Evolutionary conservation across 306 rosid species (phyloP).

Genomic region (Cucurbita pepo): DNA sequence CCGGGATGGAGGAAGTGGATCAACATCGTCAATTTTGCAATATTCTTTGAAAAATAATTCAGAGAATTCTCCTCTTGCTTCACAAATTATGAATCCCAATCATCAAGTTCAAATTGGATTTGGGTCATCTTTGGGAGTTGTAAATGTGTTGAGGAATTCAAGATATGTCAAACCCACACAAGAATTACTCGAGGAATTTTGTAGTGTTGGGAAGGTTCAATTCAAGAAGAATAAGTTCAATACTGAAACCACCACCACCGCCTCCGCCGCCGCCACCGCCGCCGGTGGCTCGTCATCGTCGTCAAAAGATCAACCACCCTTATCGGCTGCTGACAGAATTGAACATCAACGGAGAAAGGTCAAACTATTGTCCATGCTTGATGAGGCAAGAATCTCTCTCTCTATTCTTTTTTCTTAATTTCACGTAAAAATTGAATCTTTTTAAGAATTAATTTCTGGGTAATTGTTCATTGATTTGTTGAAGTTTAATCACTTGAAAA

Average conservation of each 20-base stretch:
- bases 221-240: constrained; percentile 4
- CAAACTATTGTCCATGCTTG: constrained; percentile 17
- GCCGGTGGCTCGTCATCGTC: background rate
- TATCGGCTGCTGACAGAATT: constrained; percentile 11
- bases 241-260: background rate
- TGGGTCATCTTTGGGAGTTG: constrained; percentile 4
- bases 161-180: constrained; percentile 8
- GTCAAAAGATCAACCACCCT: constrained; percentile 1
- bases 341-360: constrained; percentile 16
- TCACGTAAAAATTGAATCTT: background rate
- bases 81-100: background rate
- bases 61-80: background rate
- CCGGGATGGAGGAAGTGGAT: background rate
- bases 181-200: constrained; percentile 9
- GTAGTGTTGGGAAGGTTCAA: constrained; percentile 10
- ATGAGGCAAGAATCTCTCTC: constrained; percentile 12
- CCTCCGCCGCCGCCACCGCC: background rate
- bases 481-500: background rate
- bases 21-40: background rate
- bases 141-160: constrained; percentile 8
- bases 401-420: background rate
- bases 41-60: constrained; percentile 1
- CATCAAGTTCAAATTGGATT: constrained; percentile 8
- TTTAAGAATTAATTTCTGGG: background rate
- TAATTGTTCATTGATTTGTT: background rate